Evolutionary conservation across 2,329 filamentous ascomycete species (phyloP).

Genomic region (Balansia obtecta): DNA sequence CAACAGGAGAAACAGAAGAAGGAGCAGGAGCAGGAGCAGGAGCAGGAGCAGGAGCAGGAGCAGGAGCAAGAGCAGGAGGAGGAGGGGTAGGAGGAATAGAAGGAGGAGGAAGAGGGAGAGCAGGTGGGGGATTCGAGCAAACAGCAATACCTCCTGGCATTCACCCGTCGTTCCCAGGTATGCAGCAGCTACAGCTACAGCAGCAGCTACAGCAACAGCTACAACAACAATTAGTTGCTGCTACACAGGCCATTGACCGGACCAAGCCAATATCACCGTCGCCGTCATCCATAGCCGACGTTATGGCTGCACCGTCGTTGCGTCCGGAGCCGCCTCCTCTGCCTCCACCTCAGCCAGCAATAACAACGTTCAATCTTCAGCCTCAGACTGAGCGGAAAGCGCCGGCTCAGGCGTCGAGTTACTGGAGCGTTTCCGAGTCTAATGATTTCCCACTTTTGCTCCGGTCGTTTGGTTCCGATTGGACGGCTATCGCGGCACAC

Average conservation of each 20-base stretch:
- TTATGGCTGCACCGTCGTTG: conserved; percentile 44
- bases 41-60: too few species aligned
- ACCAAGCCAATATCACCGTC: conserved; percentile 21
- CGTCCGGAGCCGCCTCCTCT: conserved; percentile 39
- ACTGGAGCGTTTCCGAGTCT: conserved; percentile 76
- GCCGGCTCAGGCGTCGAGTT: conserved; percentile 57
- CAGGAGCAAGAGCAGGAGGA: too few species aligned
- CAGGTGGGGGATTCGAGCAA: conserved; percentile 25
- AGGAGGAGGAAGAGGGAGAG: too few species aligned
- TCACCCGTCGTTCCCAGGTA: conserved; percentile 26
- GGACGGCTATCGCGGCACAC: conserved; percentile 59
- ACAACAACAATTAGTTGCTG: neutral
- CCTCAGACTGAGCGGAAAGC: conserved; percentile 36
- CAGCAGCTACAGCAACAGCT: conserved; percentile 9
- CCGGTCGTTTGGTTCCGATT: conserved; percentile 67
- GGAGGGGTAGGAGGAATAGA: too few species aligned
- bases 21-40: too few species aligned
- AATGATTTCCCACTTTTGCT: conserved; percentile 65
- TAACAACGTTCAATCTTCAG: conserved; percentile 39
- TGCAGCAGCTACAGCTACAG: conserved; percentile 8
- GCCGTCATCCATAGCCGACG: conserved; percentile 30
- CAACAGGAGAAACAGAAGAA: too few species aligned
- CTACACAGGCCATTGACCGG: conserved; percentile 21
- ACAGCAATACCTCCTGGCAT: conserved; percentile 25
- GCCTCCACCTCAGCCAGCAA: conserved; percentile 31